Evolutionary conservation across 768 basidiomycete species (phyloP).

Genomic region (Amanita pallidorosea): DNA sequence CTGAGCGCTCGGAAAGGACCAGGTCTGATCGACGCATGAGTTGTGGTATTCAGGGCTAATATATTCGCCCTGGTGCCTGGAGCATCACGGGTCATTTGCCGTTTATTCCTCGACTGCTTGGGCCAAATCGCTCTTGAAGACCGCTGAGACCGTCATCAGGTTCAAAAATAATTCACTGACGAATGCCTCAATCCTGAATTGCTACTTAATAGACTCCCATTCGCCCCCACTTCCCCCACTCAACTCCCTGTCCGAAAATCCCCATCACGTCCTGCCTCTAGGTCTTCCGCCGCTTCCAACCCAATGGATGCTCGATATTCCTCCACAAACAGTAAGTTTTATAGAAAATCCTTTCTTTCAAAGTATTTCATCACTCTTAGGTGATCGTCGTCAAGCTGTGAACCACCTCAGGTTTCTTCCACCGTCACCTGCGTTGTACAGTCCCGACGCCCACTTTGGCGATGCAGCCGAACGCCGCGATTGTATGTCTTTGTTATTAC

Average conservation of each 20-base stretch:
- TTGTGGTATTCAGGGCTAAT: slow-evolving; percentile 1
- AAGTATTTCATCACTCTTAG: neutral
- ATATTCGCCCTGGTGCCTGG: slow-evolving; percentile 5
- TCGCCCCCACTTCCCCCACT: neutral
- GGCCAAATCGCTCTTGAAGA: slow-evolving; percentile 1
- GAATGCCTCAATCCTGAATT: neutral
- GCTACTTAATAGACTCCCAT: neutral
- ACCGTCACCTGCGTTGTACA: neutral
- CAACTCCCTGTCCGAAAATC: neutral
- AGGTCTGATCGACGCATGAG: slow-evolving; percentile 5
- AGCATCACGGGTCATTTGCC: neutral
- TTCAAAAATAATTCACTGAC: neutral
- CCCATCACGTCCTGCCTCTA: neutral
- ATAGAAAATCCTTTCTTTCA: neutral
- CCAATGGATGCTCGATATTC: neutral
- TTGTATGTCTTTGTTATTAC: neutral
- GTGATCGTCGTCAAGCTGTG: neutral
- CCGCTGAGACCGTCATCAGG: slow-evolving; percentile 1
- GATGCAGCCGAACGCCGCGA: neutral
- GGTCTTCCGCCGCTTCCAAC: neutral
- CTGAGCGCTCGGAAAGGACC: slow-evolving; percentile 2
- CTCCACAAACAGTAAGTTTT: neutral
- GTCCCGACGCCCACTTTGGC: neutral
- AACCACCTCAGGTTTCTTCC: neutral
- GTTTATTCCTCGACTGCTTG: slow-evolving; percentile 4